A percentile compares a stretch with the other conserved stretches of the same genome.
phyloP scores from a whole-genome alignment of 306 rosid species.

The Rosa rugosa region DNA sequence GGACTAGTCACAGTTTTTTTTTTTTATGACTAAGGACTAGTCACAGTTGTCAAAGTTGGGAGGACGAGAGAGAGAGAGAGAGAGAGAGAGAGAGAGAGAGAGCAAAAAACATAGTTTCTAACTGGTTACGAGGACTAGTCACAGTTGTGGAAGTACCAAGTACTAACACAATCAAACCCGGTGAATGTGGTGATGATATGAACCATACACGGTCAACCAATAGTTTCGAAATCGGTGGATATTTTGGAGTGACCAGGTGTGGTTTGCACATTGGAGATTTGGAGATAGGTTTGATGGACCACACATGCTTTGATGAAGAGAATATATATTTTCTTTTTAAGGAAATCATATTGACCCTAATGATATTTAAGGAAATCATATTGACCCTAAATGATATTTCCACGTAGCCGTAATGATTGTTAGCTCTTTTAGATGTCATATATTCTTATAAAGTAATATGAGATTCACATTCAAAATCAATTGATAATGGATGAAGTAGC shows the following conservation, averaged over 20 bases:
- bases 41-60: no score
- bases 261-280: background rate
- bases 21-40: no score
- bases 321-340: background rate
- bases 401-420: slow-evolving; percentile 25
- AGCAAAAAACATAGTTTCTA: background rate
- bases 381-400: slow-evolving; percentile 5
- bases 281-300: slow-evolving; percentile 1
- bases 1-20: no score
- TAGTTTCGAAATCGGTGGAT: slow-evolving; percentile 22
- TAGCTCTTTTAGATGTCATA: slow-evolving; percentile 10
- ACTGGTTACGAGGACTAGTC: slow-evolving; percentile 29
- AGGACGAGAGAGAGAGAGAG: background rate
- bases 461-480: no score
- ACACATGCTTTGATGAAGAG: slow-evolving; percentile 4
- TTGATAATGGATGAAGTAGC: no score
- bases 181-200: slow-evolving; percentile 21
- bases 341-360: background rate
- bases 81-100: background rate
- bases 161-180: slow-evolving; percentile 9
- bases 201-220: no score
- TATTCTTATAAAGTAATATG: no score
- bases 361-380: background rate
- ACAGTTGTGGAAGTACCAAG: background rate
- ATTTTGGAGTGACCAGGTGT: background rate